phyloP scores from a whole-genome alignment of 345 rosid species.

The Rhodamnia argentea region DNA sequence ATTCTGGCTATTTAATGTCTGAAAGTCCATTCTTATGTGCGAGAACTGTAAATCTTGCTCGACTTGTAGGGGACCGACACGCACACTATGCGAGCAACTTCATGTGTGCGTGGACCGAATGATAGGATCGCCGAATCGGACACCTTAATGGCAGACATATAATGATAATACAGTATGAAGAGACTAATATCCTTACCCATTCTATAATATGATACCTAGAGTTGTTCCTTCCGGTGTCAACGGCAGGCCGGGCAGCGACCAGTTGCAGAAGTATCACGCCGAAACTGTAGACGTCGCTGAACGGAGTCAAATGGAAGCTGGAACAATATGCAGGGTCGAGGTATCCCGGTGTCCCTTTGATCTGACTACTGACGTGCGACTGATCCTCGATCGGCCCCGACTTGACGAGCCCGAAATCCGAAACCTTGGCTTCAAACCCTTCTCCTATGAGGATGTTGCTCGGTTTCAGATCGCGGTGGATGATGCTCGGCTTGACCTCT shows the following conservation, averaged over 20 bases:
- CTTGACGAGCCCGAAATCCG: constrained; percentile 49
- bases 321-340: constrained; percentile 59
- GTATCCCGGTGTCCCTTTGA: constrained; percentile 61
- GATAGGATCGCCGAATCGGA: background rate
- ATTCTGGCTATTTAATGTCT: background rate
- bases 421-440: constrained; percentile 43
- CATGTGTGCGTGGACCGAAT: background rate
- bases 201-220: constrained; percentile 35
- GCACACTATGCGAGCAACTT: background rate
- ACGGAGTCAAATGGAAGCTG: constrained; percentile 39
- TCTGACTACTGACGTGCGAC: constrained; percentile 47
- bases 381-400: constrained; percentile 45
- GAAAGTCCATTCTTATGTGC: background rate
- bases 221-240: constrained; percentile 14
- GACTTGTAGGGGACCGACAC: background rate
- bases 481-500: constrained; percentile 41
- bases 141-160: background rate
- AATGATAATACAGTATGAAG: background rate
- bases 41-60: background rate
- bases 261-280: constrained; percentile 64
- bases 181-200: constrained; percentile 30
- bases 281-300: constrained; percentile 49
- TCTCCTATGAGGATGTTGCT: constrained; percentile 53
- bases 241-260: constrained; percentile 34
- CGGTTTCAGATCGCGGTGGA: constrained; percentile 57